These are phyloP conservation scores for Pseudogymnoascus sp. DNA, from an alignment of 2,329 filamentous ascomycete genomes.

Conservation along the genomic window DNA sequence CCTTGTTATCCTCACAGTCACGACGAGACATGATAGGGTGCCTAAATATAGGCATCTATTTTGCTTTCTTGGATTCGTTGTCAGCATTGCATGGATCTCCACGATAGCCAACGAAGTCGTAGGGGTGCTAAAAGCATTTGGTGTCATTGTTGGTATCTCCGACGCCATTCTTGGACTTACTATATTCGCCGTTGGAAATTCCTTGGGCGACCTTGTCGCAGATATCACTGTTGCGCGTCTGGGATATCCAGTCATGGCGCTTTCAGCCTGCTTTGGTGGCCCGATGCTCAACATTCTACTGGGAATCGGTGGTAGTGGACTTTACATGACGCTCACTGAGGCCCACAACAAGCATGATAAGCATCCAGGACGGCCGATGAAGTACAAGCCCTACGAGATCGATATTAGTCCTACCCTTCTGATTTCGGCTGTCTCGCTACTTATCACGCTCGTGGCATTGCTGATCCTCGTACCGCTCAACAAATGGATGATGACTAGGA, in stretches of 20 bases:
- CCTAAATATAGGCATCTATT: conserved; percentile 69
- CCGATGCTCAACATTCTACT: conserved; percentile 96
- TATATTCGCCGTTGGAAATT: conserved; percentile 94
- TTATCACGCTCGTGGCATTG: conserved; percentile 70
- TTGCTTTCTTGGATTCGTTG: conserved; percentile 82
- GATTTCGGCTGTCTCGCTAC: conserved; percentile 73
- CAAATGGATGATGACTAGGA: conserved; percentile 74
- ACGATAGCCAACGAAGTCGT: conserved; percentile 95
- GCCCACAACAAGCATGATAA: conserved; percentile 57
- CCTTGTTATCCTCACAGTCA: conserved; percentile 56
- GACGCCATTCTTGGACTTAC: conserved; percentile 93
- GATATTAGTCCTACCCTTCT: conserved; percentile 77
- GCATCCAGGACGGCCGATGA: conserved; percentile 55
- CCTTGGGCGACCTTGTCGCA: conserved; percentile 84
- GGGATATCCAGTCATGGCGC: conserved; percentile 92
- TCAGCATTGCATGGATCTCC: conserved; percentile 92
- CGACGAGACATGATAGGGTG: conserved; percentile 58
- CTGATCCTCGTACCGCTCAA: conserved; percentile 77
- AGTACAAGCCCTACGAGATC: conserved; percentile 72
- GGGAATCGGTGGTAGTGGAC: conserved; percentile 83
- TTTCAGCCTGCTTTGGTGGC: conserved; percentile 92
- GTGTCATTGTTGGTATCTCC: conserved; percentile 84
- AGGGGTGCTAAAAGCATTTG: conserved; percentile 84
- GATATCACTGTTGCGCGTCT: conserved; percentile 90
- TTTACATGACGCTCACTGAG: conserved; percentile 72